Conservation (phyloP, 1,139 yeast genomes). For the Kazachstania sp. region DNA sequence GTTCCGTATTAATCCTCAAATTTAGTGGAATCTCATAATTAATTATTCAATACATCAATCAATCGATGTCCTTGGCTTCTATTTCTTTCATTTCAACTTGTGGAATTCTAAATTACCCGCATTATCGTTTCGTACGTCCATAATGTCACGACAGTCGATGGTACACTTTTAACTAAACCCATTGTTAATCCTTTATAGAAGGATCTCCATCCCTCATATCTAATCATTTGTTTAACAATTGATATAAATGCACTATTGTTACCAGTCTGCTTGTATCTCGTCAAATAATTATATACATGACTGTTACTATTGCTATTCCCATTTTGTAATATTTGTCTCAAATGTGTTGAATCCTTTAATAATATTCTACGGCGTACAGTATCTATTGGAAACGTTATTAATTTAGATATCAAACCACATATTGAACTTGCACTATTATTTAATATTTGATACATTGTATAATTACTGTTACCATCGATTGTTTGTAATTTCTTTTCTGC, state of each 20-base stretch:
- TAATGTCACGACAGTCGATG: slow-evolving; percentile 69
- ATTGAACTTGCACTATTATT: slow-evolving; percentile 59
- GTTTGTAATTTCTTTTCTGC: slow-evolving; percentile 14
- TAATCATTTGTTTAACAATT: slow-evolving; percentile 36
- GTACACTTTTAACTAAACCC: slow-evolving; percentile 68
- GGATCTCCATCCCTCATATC: slow-evolving; percentile 54
- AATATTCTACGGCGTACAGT: slow-evolving; percentile 48
- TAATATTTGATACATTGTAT: slow-evolving; percentile 21
- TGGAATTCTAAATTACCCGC: slow-evolving; percentile 8
- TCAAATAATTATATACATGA: neutral
- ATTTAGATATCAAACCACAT: slow-evolving; percentile 72
- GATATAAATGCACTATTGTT: slow-evolving; percentile 7
- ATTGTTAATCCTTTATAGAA: slow-evolving; percentile 67
- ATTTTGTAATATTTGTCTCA: neutral
- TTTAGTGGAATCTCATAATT: too few relatives aligned
- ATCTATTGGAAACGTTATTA: slow-evolving; percentile 76
- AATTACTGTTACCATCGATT: neutral
- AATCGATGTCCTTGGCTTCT: too few relatives aligned
- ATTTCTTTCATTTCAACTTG: too few relatives aligned
- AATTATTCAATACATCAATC: too few relatives aligned
- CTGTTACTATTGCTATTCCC: too few relatives aligned
- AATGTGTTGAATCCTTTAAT: neutral
- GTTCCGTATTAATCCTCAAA: too few relatives aligned
- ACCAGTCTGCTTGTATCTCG: neutral
- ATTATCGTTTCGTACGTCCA: slow-evolving; percentile 53